Conservation (phyloP, 345 rosid genomes). For the Moricandia arvensis region DNA sequence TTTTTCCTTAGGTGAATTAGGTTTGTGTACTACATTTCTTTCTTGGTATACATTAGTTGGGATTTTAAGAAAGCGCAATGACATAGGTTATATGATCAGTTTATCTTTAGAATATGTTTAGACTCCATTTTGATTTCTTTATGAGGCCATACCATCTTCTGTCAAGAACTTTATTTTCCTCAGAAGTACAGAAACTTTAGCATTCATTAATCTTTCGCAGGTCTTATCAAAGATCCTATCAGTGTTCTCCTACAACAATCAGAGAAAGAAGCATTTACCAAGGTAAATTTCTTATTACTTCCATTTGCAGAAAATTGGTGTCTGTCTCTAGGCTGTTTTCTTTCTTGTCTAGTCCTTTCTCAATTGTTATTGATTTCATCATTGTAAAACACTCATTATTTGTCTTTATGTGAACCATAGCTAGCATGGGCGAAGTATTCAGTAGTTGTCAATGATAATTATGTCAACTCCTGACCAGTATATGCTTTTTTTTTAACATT, state of each 20-base stretch:
- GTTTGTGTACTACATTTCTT: not conserved
- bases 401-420: not conserved
- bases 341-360: not conserved
- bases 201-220: constrained; percentile 38
- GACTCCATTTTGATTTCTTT: not conserved
- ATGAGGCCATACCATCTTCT: not conserved
- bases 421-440: not conserved
- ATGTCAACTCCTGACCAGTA: not conserved
- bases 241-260: constrained; percentile 60
- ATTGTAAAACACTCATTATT: not conserved
- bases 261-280: constrained; percentile 74
- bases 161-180: not conserved
- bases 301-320: not conserved
- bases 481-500: constrained; percentile 30
- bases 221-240: constrained; percentile 63
- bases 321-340: not conserved
- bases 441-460: not conserved
- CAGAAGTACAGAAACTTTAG: not conserved
- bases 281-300: constrained; percentile 42
- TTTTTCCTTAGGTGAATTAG: constrained; percentile 1
- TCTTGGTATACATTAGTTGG: not conserved
- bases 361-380: not conserved
- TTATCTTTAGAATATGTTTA: not conserved
- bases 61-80: not conserved
- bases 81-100: not conserved